Evolutionary conservation across 2,329 filamentous ascomycete species (phyloP), one percentile per base, ranked within the genome.

Genomic region (Corinectria fuckeliana): DNA sequence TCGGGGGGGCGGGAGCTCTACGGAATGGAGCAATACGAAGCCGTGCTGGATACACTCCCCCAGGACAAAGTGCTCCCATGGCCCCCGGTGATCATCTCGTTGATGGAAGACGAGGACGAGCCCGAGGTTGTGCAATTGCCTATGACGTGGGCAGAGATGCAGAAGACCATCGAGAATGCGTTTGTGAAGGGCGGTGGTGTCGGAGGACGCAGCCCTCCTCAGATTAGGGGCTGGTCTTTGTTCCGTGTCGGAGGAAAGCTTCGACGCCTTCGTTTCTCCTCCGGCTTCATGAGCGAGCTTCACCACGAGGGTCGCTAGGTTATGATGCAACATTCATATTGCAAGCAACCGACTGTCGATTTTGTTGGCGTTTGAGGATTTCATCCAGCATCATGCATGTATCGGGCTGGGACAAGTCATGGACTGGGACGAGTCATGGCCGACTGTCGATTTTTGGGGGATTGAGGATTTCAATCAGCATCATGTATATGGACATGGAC

Each of bases 1-100:
- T 70, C n/a, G n/a, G n/a, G 63, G 60, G 71, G 69, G 0, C 62
- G 71, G 4, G 71, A 75, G 26, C 71, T 71, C 2, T 70, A 63
- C n/a, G 62, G 63, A n/a, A n/a, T n/a, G 2, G 64, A 66, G 1
- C 50, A 60, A 9, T 23, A 52, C 14, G 41, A 50, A 1, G 63
- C 67, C 10, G 32, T 67, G 5, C 56, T 73, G 11, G 34, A 53
- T 3, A 44, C 50, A 2, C 59, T 76, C 3, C 69, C 72, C 1
- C 54, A 52, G 11, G 16, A 36, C 0, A 62, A 64, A 5, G 48
- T 48, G 16, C 66, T 75, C 10, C 71, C 71, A n/a, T n/a, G n/a
- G n/a, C n/a, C n/a, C n/a, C n/a, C n/a, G n/a, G n/a, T n/a, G n/a
- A n/a, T n/a, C n/a, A n/a, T n/a, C n/a, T n/a, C n/a, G n/a, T n/a